Evolutionary conservation across 2,329 filamentous ascomycete species (phyloP).

Genomic region (Talaromyces islandicus): DNA sequence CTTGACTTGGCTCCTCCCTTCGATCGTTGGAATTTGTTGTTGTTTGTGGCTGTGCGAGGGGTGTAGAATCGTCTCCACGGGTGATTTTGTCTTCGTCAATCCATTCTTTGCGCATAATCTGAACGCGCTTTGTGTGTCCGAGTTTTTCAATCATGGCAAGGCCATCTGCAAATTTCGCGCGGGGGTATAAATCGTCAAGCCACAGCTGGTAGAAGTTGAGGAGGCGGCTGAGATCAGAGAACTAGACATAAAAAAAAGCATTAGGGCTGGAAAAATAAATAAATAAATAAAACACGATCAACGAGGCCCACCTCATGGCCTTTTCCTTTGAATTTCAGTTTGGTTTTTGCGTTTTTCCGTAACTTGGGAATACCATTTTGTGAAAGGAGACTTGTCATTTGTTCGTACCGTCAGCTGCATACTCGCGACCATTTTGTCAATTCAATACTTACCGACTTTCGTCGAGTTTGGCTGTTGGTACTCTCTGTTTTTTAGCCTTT

Average conservation of each 20-base stretch:
- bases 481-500: constrained; percentile 68
- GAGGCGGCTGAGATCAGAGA: constrained; percentile 73
- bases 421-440: neutral
- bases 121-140: constrained; percentile 75
- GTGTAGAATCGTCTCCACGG: neutral
- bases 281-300: neutral
- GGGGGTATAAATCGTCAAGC: constrained; percentile 93
- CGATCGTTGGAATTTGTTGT: neutral
- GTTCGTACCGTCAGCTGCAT: constrained; percentile 5
- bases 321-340: constrained; percentile 80
- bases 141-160: constrained; percentile 87
- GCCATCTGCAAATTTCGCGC: constrained; percentile 88
- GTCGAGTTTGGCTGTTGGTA: constrained; percentile 80
- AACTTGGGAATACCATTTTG: constrained; percentile 77
- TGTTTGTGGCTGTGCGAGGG: neutral
- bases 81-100: constrained; percentile 59
- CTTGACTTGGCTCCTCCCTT: neutral
- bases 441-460: constrained; percentile 56
- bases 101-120: constrained; percentile 71
- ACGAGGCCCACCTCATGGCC: constrained; percentile 67
- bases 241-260: constrained; percentile 65
- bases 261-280: neutral
- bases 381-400: constrained; percentile 69
- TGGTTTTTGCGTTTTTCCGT: constrained; percentile 61
- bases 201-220: constrained; percentile 91